Percentiles rank a stretch among this genome's conserved stretches.
Conservation (phyloP, 106 monocot genomes). For the Allium cepa region DNA sequence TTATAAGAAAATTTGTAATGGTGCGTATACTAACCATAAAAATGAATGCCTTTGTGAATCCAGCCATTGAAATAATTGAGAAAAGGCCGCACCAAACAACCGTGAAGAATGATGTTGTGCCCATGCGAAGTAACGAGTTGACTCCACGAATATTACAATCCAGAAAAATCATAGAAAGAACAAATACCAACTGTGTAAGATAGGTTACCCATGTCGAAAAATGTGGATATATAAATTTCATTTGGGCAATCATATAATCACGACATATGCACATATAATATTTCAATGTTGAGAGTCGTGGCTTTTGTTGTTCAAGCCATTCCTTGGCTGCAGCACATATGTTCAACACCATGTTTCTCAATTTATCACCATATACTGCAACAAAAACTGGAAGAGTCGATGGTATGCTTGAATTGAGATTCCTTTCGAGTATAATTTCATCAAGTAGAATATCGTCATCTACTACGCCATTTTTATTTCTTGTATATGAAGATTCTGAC, state of each 20-base stretch:
- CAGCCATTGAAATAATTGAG: slow-evolving; percentile 71
- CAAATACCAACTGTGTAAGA: slow-evolving; percentile 45
- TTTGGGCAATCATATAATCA: slow-evolving; percentile 25
- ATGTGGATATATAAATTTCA: slow-evolving; percentile 46
- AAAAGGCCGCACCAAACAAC: slow-evolving; percentile 75
- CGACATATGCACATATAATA: slow-evolving; percentile 13
- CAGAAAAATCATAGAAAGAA: slow-evolving; percentile 68
- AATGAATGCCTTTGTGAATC: slow-evolving; percentile 61
- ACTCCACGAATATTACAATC: slow-evolving; percentile 72
- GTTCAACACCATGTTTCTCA: slow-evolving; percentile 28
- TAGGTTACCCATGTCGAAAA: slow-evolving; percentile 43
- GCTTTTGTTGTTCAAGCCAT: slow-evolving; percentile 59
- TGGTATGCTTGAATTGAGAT: slow-evolving; percentile 3
- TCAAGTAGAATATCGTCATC: slow-evolving; percentile 14
- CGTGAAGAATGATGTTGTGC: slow-evolving; percentile 74
- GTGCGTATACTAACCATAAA: slow-evolving; percentile 32
- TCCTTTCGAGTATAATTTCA: slow-evolving; percentile 8
- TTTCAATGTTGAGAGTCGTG: slow-evolving; percentile 29
- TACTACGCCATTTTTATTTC: slow-evolving; percentile 11
- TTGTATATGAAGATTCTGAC: slow-evolving; percentile 10
- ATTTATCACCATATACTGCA: slow-evolving; percentile 16
- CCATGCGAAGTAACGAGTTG: slow-evolving; percentile 69
- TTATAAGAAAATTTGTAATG: too few relatives aligned
- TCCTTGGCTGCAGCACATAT: slow-evolving; percentile 25
- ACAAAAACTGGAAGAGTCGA: slow-evolving; percentile 15